Evolutionary conservation across 306 rosid genomes (phyloP).

Genomic region (Gynostemma pentaphyllum): DNA sequence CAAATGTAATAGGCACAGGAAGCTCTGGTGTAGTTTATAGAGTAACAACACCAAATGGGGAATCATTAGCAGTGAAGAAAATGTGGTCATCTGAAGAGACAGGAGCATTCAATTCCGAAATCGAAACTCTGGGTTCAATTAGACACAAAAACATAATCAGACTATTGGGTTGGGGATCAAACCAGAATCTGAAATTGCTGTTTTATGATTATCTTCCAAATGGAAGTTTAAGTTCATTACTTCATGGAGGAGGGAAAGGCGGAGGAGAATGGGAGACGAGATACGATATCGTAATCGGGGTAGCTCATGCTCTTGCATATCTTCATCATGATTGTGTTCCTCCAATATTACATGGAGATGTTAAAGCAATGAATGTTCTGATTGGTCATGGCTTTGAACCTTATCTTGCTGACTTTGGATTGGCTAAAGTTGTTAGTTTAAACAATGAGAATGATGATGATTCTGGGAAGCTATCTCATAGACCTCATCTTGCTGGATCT

Average conservation of each 20-base stretch:
- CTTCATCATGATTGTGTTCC: slow-evolving; percentile 87
- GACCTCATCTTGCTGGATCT: slow-evolving; percentile 57
- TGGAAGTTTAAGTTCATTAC: slow-evolving; percentile 74
- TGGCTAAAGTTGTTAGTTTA: slow-evolving; percentile 31
- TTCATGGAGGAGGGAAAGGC: slow-evolving; percentile 53
- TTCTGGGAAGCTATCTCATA: slow-evolving; percentile 25
- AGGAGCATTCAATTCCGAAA: slow-evolving; percentile 53
- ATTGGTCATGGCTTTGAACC: slow-evolving; percentile 57
- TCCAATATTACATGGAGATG: slow-evolving; percentile 77
- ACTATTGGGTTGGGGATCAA: slow-evolving; percentile 62
- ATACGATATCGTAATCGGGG: slow-evolving; percentile 44
- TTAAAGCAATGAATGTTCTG: slow-evolving; percentile 69
- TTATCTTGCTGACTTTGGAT: slow-evolving; percentile 65
- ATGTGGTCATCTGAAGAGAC: slow-evolving; percentile 66
- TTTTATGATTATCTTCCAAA: slow-evolving; percentile 71
- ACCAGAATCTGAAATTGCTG: slow-evolving; percentile 43
- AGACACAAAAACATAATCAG: slow-evolving; percentile 62
- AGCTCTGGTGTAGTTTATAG: slow-evolving; percentile 77
- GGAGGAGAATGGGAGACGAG: slow-evolving; percentile 70
- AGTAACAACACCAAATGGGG: slow-evolving; percentile 39
- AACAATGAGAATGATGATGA: slow-evolving; percentile 17
- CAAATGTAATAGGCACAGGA: slow-evolving; percentile 71
- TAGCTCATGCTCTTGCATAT: slow-evolving; percentile 73
- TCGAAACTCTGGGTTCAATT: slow-evolving; percentile 40
- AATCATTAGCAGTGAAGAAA: slow-evolving; percentile 60